Evolutionary conservation across 768 basidiomycete genomes (phyloP).

Genomic region (Naganishia vishniacii): DNA sequence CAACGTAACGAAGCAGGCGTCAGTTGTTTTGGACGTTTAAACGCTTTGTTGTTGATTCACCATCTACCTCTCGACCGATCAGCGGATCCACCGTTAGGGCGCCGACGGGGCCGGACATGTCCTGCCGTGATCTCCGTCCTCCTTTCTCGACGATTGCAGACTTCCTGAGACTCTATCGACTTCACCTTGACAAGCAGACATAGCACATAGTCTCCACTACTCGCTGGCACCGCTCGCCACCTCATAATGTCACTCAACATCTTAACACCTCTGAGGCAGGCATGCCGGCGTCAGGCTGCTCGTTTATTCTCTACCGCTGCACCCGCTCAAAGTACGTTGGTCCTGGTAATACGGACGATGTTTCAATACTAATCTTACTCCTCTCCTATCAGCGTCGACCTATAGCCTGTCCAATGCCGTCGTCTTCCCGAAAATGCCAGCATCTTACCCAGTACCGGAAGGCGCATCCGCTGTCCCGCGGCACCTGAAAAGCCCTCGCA

Average conservation of each 20-base stretch:
- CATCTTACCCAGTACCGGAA: conserved; percentile 24
- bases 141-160: conserved; percentile 3
- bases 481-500: conserved; percentile 34
- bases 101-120: neutral
- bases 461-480: conserved; percentile 22
- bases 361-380: neutral
- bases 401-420: conserved; percentile 37
- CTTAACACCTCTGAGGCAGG: neutral
- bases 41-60: conserved; percentile 19
- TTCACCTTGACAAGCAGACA: too few species aligned
- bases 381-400: conserved; percentile 1
- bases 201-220: too few species aligned
- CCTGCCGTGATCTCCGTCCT: neutral
- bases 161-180: too few species aligned
- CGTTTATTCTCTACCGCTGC: neutral
- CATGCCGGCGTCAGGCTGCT: conserved; percentile 2
- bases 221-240: too few species aligned
- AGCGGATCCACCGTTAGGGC: conserved; percentile 1
- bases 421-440: conserved; percentile 14
- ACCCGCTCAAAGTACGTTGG: neutral
- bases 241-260: conserved; percentile 5
- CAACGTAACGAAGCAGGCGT: too few species aligned
- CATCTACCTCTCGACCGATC: neutral
- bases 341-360: neutral
- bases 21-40: conserved; percentile 3